Evolutionary conservation across 2,329 filamentous ascomycete genomes (phyloP).

Genomic region (Chrysosphaeria jannelii): DNA sequence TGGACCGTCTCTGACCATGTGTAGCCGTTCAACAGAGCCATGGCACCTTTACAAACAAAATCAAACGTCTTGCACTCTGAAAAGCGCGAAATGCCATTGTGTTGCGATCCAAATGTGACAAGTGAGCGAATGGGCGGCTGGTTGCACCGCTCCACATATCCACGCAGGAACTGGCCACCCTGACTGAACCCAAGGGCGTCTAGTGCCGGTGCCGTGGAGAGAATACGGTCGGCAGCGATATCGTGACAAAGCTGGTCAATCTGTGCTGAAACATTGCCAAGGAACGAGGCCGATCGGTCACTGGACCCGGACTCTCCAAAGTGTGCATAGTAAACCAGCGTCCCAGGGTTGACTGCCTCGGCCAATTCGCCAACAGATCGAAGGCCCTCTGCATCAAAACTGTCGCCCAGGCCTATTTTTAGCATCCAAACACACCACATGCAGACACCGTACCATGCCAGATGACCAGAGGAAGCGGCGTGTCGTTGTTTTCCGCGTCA

Average conservation of each 20-base stretch:
- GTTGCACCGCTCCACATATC: slow-evolving; percentile 69
- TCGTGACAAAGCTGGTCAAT: slow-evolving; percentile 47
- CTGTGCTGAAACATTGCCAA: slow-evolving; percentile 67
- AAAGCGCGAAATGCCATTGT: slow-evolving; percentile 76
- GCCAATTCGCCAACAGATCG: slow-evolving; percentile 40
- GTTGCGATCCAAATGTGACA: slow-evolving; percentile 70
- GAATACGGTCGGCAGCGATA: slow-evolving; percentile 44
- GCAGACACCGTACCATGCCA: slow-evolving; percentile 41
- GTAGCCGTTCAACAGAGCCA: slow-evolving; percentile 47
- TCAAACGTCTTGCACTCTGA: slow-evolving; percentile 40
- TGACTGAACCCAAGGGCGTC: slow-evolving; percentile 90
- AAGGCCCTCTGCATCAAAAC: slow-evolving; percentile 48
- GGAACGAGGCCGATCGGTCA: slow-evolving; percentile 65
- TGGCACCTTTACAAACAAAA: slow-evolving; percentile 53
- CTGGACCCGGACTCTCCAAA: slow-evolving; percentile 31
- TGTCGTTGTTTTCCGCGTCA: slow-evolving; percentile 10
- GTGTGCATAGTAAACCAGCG: slow-evolving; percentile 52
- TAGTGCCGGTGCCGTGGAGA: slow-evolving; percentile 53
- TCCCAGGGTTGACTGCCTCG: slow-evolving; percentile 46
- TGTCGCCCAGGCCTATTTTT: slow-evolving; percentile 30
- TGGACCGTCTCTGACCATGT: slow-evolving; percentile 62
- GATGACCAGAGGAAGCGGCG: slow-evolving; percentile 67
- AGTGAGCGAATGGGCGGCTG: slow-evolving; percentile 42
- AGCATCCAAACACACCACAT: too few relatives aligned
- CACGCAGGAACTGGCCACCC: slow-evolving; percentile 85